Evolutionary conservation across 176 grass and related monocot species (phyloP), one percentile per base, ranked within the genome.

Genomic region (Typha latifolia): DNA sequence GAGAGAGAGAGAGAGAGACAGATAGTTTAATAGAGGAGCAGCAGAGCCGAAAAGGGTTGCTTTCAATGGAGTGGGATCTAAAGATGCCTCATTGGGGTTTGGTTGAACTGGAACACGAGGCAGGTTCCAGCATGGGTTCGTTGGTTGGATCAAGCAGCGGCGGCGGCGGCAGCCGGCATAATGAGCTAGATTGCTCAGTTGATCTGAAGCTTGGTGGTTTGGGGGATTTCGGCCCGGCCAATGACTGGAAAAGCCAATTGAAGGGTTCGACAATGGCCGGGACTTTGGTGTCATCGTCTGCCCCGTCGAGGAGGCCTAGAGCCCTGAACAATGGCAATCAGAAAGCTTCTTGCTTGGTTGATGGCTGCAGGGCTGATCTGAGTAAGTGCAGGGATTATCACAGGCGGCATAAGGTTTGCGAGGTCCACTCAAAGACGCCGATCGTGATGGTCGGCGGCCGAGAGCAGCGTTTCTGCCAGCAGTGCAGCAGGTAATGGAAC

Each of bases 391-490:
- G 94, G 51, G 94, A 97, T 69, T 97, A 97, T 74, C 94, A 93
- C 81, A 76, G 88, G n/a, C 83, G 94, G 22, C 94, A 97, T 74
- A 97, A 97, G 80, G 94, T 93, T 49, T 97, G 94, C 74, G 94
- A 92, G 89, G 78, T 69, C 49, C 94, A 97, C 76, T 90, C 85
- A 57, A 97, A 97, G 83, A 89, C 94, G 14, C 81, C 94, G 23
- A 48, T 90, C 62, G 94, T 97, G 81, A 68, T 89, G 84, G 85
- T 97, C 66, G 61, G 74, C 49, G 89, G 94, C 55, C 66, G 79
- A 12, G 85, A 97, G 70, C 90, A 92, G 83, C 86, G 94, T 72
- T 97, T 97, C 76, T 97, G 94, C 77, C 94, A 97, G 62, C 94
- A 97, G 78, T 97, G 94, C 71, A 97, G 94, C 85, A 97, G 94